A percentile compares a stretch with the other conserved stretches of the same genome.
phyloP scores from a whole-genome alignment of 2,329 filamentous ascomycete genomes.

The Nemania sp. region DNA sequence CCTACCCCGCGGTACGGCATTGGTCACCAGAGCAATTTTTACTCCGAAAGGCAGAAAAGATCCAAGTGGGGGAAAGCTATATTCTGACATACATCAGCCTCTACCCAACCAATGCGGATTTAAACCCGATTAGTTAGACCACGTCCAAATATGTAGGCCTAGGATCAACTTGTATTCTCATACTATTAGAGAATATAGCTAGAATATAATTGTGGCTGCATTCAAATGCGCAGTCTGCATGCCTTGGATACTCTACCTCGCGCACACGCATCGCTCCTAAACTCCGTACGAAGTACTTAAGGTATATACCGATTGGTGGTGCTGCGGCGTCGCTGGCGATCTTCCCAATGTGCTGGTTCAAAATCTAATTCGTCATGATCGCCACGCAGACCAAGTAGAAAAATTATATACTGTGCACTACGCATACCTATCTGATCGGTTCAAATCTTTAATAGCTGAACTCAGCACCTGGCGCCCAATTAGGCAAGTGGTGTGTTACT shows the following conservation, averaged over 20 bases:
- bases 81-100: slow-evolving; percentile 21
- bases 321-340: not conserved
- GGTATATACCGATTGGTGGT: not conserved
- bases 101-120: not conserved
- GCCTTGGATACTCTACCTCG: too few species aligned
- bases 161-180: slow-evolving; percentile 1
- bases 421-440: not conserved
- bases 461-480: not conserved
- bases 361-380: not conserved
- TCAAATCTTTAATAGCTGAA: not conserved
- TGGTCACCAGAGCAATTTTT: not conserved
- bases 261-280: too few species aligned
- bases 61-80: not conserved
- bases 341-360: not conserved
- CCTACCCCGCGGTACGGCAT: slow-evolving; percentile 9
- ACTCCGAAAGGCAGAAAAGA: not conserved
- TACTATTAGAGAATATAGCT: not conserved
- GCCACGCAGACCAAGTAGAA: not conserved
- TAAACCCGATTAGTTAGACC: slow-evolving; percentile 8
- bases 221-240: not conserved
- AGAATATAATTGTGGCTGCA: too few species aligned
- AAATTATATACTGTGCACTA: too few species aligned
- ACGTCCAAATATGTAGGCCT: not conserved
- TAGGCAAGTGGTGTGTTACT: not conserved
- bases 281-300: too few species aligned